Evolutionary conservation across 768 basidiomycete species (phyloP).

Genomic region (Macrolepiota dolichaula): DNA sequence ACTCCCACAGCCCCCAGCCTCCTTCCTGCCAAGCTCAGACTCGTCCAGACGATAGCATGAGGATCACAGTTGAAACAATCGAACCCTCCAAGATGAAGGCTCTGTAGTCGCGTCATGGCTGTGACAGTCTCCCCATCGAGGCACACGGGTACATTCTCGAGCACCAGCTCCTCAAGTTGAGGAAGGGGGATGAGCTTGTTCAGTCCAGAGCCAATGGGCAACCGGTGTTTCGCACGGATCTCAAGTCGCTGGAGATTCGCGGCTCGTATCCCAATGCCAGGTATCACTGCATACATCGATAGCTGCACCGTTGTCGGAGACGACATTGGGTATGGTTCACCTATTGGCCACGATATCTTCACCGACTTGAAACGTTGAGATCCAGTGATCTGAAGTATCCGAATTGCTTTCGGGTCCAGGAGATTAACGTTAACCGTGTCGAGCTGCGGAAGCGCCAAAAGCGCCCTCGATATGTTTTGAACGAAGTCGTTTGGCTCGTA

Average conservation of each 20-base stretch:
- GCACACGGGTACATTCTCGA: constrained; percentile 1
- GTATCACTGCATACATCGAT: background rate
- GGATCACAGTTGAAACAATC: constrained; percentile 2
- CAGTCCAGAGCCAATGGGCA: background rate
- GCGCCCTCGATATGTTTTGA: background rate
- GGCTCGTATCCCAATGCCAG: background rate
- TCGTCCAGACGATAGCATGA: background rate
- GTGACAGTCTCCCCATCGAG: background rate
- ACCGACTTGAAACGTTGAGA: background rate
- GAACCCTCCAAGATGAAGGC: background rate
- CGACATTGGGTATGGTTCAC: background rate
- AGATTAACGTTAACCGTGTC: background rate
- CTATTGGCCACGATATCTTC: constrained; percentile 6
- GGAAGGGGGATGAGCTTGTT: background rate
- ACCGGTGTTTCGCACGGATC: background rate
- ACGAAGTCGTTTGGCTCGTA: constrained; percentile 1
- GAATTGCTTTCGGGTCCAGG: background rate
- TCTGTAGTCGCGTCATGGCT: background rate
- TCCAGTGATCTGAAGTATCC: background rate
- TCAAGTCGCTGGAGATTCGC: background rate
- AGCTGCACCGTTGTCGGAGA: background rate
- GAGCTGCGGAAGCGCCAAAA: background rate
- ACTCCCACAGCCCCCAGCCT: background rate
- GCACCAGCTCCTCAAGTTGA: background rate
- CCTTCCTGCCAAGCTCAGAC: background rate